Percentiles rank a stretch among this genome's conserved stretches.
Conservation (phyloP, 2,329 filamentous ascomycete species). For the Calonectria honghensis region DNA sequence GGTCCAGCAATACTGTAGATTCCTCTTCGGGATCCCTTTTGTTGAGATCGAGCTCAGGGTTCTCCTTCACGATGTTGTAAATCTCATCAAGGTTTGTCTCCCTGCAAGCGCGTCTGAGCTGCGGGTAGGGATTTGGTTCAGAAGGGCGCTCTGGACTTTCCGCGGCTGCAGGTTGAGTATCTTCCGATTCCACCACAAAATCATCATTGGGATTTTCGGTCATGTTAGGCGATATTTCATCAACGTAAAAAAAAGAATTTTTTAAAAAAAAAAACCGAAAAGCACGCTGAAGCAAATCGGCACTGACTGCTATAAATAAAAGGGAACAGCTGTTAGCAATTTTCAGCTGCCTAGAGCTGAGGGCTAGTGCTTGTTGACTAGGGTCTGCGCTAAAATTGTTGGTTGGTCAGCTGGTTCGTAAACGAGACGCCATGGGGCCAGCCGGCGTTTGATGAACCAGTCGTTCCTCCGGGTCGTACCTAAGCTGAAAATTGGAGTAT, state of each 20-base stretch:
- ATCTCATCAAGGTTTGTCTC: neutral
- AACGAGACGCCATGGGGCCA: neutral
- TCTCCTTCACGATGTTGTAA: slow-evolving; percentile 11
- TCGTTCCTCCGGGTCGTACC: neutral
- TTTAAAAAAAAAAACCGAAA: neutral
- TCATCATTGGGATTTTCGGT: neutral
- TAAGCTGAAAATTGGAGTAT: neutral
- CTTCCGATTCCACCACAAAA: neutral
- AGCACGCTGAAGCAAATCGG: neutral
- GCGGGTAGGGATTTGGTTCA: slow-evolving; percentile 16
- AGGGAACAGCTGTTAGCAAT: neutral
- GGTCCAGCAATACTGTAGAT: slow-evolving; percentile 15
- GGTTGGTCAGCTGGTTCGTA: slow-evolving; percentile 11
- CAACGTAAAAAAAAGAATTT: neutral
- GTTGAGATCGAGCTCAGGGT: slow-evolving; percentile 30
- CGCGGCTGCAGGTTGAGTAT: neutral
- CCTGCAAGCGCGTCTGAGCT: slow-evolving; percentile 24
- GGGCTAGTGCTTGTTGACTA: neutral
- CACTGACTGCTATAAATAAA: neutral
- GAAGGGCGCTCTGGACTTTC: neutral
- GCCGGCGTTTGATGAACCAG: neutral
- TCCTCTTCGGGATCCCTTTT: slow-evolving; percentile 23
- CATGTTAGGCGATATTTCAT: neutral
- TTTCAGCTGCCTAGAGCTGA: slow-evolving; percentile 32
- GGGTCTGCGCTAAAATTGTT: neutral